These are phyloP conservation scores for Paramecium sexaurelia DNA, from an alignment of 73 alveolate genomes.

Conservation along the genomic window DNA sequence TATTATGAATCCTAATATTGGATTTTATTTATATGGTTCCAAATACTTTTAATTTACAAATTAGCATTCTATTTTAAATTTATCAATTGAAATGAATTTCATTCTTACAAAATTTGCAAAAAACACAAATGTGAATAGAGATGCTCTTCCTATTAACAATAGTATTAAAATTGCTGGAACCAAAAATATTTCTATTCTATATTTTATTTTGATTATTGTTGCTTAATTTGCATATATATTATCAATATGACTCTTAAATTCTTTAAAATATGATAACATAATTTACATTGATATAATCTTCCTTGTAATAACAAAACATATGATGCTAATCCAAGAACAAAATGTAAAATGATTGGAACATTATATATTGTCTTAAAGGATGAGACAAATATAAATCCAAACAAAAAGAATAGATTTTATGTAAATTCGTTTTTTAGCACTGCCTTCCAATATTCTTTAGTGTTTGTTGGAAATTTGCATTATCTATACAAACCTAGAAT, in stretches of 20 bases:
- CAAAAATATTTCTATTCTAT: not conserved
- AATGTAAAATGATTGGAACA: constrained; percentile 22
- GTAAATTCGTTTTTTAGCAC: constrained; percentile 19
- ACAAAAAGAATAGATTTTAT: not conserved
- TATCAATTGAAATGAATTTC: not conserved
- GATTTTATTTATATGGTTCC: not conserved
- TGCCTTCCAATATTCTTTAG: not conserved
- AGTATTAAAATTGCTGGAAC: not conserved
- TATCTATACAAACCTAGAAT: constrained; percentile 20
- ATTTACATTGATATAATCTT: not conserved
- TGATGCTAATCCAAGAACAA: not conserved
- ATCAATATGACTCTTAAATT: not conserved
- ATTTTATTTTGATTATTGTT: not conserved
- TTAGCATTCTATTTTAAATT: not conserved
- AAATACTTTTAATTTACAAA: constrained; percentile 2
- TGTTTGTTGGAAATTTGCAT: not conserved
- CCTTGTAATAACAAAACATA: not conserved
- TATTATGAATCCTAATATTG: not conserved
- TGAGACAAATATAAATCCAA: not conserved
- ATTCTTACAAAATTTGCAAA: constrained; percentile 28
- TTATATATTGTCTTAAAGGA: not conserved
- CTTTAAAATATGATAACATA: not conserved
- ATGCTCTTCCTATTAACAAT: not conserved
- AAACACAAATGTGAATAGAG: not conserved
- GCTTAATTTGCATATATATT: not conserved